These are phyloP conservation scores for Ogataea ramenticola DNA, from an alignment of 805 yeast species.

Conservation along the genomic window DNA sequence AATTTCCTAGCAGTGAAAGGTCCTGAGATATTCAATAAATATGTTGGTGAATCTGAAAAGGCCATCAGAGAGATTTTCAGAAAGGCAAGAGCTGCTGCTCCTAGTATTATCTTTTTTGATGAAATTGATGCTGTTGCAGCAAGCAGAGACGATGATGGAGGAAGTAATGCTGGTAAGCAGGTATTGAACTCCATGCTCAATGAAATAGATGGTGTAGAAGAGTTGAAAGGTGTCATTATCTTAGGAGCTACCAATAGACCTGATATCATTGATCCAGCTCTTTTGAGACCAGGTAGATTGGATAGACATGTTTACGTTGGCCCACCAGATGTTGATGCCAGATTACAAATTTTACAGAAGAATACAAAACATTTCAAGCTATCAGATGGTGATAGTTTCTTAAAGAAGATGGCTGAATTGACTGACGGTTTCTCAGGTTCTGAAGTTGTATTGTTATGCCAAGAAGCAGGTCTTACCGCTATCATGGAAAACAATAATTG, in stretches of 20 bases:
- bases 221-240: constrained; percentile 84
- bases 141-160: constrained; percentile 54
- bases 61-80: constrained; percentile 91
- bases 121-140: constrained; percentile 92
- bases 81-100: constrained; percentile 87
- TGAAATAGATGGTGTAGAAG: constrained; percentile 97
- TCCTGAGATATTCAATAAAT: constrained; percentile 89
- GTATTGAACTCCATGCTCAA: constrained; percentile 86
- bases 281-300: constrained; percentile 90
- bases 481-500: constrained; percentile 69
- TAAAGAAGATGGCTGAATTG: constrained; percentile 45
- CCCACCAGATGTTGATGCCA: constrained; percentile 82
- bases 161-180: constrained; percentile 68
- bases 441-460: constrained; percentile 84
- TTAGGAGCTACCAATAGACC: constrained; percentile 98
- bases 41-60: constrained; percentile 93
- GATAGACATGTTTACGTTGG: constrained; percentile 90
- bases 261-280: constrained; percentile 84
- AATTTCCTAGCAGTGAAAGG: constrained; percentile 95
- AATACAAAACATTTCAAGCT: constrained; percentile 60
- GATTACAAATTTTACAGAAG: constrained; percentile 70
- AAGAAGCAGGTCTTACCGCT: constrained; percentile 94
- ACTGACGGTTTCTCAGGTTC: constrained; percentile 82
- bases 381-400: constrained; percentile 30
- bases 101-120: constrained; percentile 92